Conservation (phyloP, 2,329 filamentous ascomycete genomes). For the Aspergillus floridensis region DNA sequence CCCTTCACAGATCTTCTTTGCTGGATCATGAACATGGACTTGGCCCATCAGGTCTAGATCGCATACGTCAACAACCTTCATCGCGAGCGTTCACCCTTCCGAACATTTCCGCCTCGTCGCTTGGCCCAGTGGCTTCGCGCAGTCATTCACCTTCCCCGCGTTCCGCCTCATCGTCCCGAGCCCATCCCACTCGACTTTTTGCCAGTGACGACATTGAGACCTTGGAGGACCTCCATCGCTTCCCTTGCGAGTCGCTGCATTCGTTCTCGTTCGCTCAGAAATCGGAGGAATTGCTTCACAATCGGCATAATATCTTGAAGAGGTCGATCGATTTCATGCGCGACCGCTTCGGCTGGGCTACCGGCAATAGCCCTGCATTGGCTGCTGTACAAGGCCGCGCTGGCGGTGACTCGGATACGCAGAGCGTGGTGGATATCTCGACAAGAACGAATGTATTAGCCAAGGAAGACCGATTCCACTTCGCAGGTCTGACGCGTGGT, state of each 20-base stretch:
- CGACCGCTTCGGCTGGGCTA: conserved; percentile 80
- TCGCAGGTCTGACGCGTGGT: conserved; percentile 50
- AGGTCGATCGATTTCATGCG: conserved; percentile 96
- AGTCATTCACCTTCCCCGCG: conserved; percentile 70
- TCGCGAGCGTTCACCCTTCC: conserved; percentile 64
- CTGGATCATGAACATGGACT: conserved; percentile 87
- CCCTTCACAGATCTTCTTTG: conserved; percentile 66
- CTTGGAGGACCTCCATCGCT: conserved; percentile 82
- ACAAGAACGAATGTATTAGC: conserved; percentile 77
- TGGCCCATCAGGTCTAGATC: conserved; percentile 79
- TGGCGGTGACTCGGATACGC: conserved; percentile 78
- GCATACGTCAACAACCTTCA: conserved; percentile 82
- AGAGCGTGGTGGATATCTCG: conserved; percentile 86
- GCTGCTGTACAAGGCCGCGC: conserved; percentile 79
- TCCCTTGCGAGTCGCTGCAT: conserved; percentile 92
- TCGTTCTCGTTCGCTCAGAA: conserved; percentile 98
- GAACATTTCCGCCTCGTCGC: conserved; percentile 61
- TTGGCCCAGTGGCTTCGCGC: conserved; percentile 57
- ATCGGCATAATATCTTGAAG: conserved; percentile 87
- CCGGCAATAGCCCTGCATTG: conserved; percentile 66
- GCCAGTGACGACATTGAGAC: conserved; percentile 69
- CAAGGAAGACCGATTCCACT: conserved; percentile 51
- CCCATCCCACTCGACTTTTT: conserved; percentile 54
- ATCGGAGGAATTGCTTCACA: conserved; percentile 87
- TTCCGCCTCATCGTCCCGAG: conserved; percentile 57